These are phyloP conservation scores for Colletotrichum destructivum DNA, from an alignment of 2,329 filamentous ascomycete species.

Conservation along the genomic window DNA sequence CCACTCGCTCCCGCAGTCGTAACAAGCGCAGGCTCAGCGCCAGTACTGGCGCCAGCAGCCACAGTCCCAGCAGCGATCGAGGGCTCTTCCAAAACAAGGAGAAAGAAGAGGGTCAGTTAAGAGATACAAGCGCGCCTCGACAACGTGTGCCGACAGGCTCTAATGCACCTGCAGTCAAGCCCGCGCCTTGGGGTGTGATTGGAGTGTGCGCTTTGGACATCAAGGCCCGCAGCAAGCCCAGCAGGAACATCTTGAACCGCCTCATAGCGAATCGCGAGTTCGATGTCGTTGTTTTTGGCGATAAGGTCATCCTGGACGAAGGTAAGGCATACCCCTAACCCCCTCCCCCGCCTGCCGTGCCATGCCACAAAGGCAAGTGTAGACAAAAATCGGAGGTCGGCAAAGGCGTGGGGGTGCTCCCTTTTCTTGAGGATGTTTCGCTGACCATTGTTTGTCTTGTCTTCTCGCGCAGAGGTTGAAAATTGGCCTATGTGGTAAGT, in stretches of 20 bases:
- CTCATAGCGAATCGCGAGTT: conserved; percentile 93
- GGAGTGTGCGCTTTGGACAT: conserved; percentile 96
- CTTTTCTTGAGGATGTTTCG: background rate
- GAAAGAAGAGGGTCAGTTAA: conserved; percentile 67
- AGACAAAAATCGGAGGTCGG: background rate
- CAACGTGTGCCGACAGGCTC: conserved; percentile 43
- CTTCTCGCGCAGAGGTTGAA: conserved; percentile 75
- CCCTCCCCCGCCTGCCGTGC: background rate
- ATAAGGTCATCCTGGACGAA: conserved; percentile 98
- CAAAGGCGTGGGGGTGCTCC: background rate
- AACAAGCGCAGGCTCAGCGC: conserved; percentile 84
- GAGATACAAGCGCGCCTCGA: conserved; percentile 37
- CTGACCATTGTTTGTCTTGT: conserved; percentile 16
- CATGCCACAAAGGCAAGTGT: background rate
- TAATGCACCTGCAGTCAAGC: conserved; percentile 62
- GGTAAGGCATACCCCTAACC: conserved; percentile 56
- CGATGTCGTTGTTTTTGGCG: conserved; percentile 96
- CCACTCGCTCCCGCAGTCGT: conserved; percentile 75
- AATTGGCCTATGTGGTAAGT: conserved; percentile 92
- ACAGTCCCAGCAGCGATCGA: conserved; percentile 83
- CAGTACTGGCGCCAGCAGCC: conserved; percentile 85
- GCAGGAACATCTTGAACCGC: conserved; percentile 93
- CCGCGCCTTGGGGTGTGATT: conserved; percentile 77
- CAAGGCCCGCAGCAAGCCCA: conserved; percentile 97
- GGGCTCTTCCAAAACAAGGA: conserved; percentile 65